Evolutionary conservation across 805 yeast species (phyloP), one percentile per base, ranked within the genome.

Genomic region (Nakazawaea laoshanensis): DNA sequence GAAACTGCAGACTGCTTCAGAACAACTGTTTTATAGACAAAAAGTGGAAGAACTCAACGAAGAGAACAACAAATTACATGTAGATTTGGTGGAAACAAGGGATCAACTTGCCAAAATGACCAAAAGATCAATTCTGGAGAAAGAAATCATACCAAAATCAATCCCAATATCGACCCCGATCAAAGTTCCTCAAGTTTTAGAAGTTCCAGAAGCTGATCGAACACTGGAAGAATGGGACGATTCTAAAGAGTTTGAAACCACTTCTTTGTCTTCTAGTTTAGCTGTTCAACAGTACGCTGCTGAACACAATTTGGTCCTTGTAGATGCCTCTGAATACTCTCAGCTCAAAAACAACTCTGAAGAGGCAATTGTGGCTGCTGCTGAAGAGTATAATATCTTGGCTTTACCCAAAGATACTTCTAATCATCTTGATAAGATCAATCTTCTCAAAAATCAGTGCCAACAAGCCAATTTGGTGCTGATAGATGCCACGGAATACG

Each of bases 21-120:
- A 77, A 36, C 43, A 74, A 6, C 54, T 53, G 19, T 74, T 65
- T 12, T 55, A 77, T 37, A 73, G 65, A 43, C 51, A 50, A 3
- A 66, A 71, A 29, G 70, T 79, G 29, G 66, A 65, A 20, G 77
- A 71, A 30, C 55, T 81, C 39, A 81, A 80, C 48, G 80, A 77
- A 44, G 87, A 78, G 47, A 80, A 80, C 52, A 82, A 77, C 42
- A 60, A 61, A 15, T 57, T 79, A 35, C 72, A 45, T 50, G 58
- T 40, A 59, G 65, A 50, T 42, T 58, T 46, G n/a, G n/a, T n/a
- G n/a, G n/a, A n/a, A n/a, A n/a, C n/a, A n/a, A n/a, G n/a, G n/a
- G n/a, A n/a, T n/a, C n/a, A n/a, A n/a, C n/a, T n/a, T n/a, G n/a
- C n/a, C n/a, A n/a, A n/a, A n/a, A n/a, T n/a, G n/a, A n/a, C n/a